phyloP scores from a whole-genome alignment of 768 basidiomycete species.

The Calocybe cyanea region DNA sequence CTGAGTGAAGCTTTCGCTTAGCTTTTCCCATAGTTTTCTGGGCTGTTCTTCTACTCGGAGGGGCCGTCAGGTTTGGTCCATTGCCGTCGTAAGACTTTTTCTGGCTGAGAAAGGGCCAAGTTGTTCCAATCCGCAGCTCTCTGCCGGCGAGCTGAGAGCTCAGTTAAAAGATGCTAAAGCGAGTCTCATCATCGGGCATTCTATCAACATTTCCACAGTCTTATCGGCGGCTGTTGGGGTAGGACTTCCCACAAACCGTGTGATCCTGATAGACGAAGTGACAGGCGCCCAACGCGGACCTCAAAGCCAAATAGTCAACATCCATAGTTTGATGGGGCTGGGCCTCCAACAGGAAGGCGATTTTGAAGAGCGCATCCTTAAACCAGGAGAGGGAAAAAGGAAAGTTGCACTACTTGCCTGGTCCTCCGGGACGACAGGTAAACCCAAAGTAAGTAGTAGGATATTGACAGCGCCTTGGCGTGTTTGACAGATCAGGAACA shows the following conservation, averaged over 20 bases:
- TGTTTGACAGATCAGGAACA: constrained; percentile 17
- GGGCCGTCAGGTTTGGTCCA: constrained; percentile 42
- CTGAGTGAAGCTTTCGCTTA: constrained; percentile 14
- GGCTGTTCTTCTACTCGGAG: constrained; percentile 50
- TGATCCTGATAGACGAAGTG: constrained; percentile 34
- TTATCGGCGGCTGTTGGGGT: constrained; percentile 30
- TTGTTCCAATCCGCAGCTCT: constrained; percentile 53
- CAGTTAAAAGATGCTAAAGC: constrained; percentile 44
- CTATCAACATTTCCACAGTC: constrained; percentile 31
- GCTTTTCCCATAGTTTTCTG: constrained; percentile 47
- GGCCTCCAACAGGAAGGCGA: constrained; percentile 17
- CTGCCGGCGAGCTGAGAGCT: constrained; percentile 46
- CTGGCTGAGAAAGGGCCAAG: constrained; percentile 27
- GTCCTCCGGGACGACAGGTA: constrained; percentile 68
- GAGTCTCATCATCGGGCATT: constrained; percentile 41
- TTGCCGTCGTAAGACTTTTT: background rate
- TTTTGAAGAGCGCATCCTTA: constrained; percentile 42
- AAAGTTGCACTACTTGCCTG: constrained; percentile 62
- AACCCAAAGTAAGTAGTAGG: constrained; percentile 46
- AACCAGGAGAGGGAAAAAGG: constrained; percentile 50
- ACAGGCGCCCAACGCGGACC: background rate
- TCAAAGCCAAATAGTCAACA: constrained; percentile 12
- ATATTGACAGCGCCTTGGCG: background rate
- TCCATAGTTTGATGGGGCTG: constrained; percentile 24
- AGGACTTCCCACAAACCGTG: constrained; percentile 33